Evolutionary conservation across 2,329 filamentous ascomycete species (phyloP).

Genomic region (Verticillium longisporum): DNA sequence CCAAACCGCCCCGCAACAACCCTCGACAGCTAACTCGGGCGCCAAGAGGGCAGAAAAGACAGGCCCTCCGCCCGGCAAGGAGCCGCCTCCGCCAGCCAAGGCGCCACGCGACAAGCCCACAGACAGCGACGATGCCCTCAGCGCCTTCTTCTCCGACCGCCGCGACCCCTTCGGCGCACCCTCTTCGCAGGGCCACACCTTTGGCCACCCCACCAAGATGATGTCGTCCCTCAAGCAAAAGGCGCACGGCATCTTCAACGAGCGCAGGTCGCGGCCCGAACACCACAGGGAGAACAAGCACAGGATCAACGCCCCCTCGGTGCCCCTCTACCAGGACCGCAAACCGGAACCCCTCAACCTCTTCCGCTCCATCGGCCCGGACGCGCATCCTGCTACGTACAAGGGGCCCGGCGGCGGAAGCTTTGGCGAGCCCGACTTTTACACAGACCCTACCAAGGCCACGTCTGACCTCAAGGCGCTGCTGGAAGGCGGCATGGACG

Average conservation of each 20-base stretch:
- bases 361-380: conserved; percentile 36
- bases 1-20: neutral
- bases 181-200: conserved; percentile 11
- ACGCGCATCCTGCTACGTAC: conserved; percentile 22
- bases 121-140: conserved; percentile 9
- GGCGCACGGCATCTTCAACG: conserved; percentile 46
- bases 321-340: conserved; percentile 39
- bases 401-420: conserved; percentile 15
- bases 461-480: conserved; percentile 72
- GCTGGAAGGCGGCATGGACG: conserved; percentile 75
- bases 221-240: conserved; percentile 47
- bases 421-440: conserved; percentile 44
- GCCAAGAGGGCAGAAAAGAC: conserved; percentile 2
- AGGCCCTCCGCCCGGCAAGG: conserved; percentile 7
- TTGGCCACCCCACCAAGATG: conserved; percentile 34
- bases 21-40: conserved; percentile 1
- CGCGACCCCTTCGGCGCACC: conserved; percentile 6
- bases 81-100: neutral
- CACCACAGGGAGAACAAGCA: conserved; percentile 44
- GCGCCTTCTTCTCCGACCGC: conserved; percentile 11
- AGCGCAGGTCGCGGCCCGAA: conserved; percentile 48
- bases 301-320: conserved; percentile 38
- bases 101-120: conserved; percentile 3
- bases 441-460: conserved; percentile 65
- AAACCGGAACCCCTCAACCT: conserved; percentile 38